Conservation (phyloP, 1,284 basidiomycete genomes). For the Stygiomarasmius scandens region DNA sequence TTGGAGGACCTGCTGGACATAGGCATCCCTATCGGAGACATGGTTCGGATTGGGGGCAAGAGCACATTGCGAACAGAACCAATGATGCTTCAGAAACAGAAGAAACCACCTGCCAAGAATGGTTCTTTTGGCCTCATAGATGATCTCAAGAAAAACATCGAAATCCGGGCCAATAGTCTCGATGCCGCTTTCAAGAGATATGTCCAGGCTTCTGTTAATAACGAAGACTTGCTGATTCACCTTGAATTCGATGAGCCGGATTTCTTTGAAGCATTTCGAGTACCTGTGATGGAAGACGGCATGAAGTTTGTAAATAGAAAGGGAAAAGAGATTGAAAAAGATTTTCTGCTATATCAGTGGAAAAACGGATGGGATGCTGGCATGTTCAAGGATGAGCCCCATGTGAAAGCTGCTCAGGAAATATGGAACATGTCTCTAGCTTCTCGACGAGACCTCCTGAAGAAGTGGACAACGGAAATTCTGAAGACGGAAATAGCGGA, state of each 20-base stretch:
- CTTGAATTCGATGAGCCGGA: conserved; percentile 49
- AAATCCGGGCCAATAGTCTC: conserved; percentile 27
- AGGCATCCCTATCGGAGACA: conserved; percentile 48
- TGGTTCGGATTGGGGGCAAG: conserved; percentile 61
- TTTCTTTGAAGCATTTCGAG: conserved; percentile 49
- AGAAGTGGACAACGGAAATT: conserved; percentile 46
- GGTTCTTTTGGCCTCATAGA: conserved; percentile 46
- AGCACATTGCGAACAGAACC: conserved; percentile 46
- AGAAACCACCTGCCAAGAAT: conserved; percentile 16
- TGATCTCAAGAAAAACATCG: conserved; percentile 30
- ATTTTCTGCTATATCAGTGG: conserved; percentile 56
- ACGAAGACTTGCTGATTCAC: conserved; percentile 38
- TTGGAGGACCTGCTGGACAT: conserved; percentile 60
- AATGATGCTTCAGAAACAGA: conserved; percentile 41
- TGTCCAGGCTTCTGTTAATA: conserved; percentile 21
- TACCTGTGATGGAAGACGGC: conserved; percentile 45
- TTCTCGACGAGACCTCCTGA: conserved; percentile 34
- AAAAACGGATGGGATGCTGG: conserved; percentile 43
- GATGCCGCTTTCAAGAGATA: conserved; percentile 35
- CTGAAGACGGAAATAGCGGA: conserved; percentile 36
- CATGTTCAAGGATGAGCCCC: conserved; percentile 31
- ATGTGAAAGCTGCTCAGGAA: conserved; percentile 25
- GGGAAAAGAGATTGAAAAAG: conserved; percentile 34
- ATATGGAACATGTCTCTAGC: conserved; percentile 49
- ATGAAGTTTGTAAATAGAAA: conserved; percentile 43